phyloP scores from a whole-genome alignment of 177 flowering plant species.

The Vitis hybrid region DNA sequence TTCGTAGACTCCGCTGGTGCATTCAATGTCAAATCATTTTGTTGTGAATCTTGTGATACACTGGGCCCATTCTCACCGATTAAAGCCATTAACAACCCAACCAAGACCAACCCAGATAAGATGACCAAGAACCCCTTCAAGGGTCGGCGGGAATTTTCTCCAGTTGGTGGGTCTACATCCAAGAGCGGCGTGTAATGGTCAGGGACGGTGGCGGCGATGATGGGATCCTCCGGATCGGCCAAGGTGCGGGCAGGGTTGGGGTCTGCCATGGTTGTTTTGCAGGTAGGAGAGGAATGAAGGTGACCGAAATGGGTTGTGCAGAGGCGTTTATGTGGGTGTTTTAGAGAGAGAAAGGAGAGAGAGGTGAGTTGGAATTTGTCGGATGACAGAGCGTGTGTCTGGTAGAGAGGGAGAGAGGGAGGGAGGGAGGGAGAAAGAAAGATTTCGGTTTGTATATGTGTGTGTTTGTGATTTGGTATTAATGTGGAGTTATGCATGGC shows the following conservation, averaged over 20 bases:
- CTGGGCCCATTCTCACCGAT: neutral
- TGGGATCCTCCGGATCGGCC: neutral
- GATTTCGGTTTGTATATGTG: too few relatives aligned
- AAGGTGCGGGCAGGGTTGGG: neutral
- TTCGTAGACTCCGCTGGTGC: neutral
- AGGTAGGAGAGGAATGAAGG: conserved; percentile 1
- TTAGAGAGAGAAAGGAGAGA: neutral
- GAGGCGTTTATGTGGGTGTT: neutral
- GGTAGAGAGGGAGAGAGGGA: neutral
- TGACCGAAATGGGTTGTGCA: neutral
- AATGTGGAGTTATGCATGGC: too few relatives aligned
- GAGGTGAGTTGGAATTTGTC: neutral
- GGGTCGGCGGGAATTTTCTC: conserved; percentile 1
- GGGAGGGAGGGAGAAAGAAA: too few relatives aligned
- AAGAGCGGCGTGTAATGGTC: conserved; percentile 10
- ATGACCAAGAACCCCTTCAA: neutral
- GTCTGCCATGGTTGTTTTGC: neutral
- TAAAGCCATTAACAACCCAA: conserved; percentile 13
- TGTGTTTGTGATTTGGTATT: too few relatives aligned
- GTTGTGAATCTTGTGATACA: too few relatives aligned
- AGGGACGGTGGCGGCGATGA: neutral
- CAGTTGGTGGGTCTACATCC: conserved; percentile 3
- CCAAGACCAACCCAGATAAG: conserved; percentile 18
- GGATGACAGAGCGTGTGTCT: neutral
- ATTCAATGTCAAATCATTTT: neutral